Evolutionary conservation across 306 rosid genomes (phyloP), one percentile per base, ranked within the genome.

Genomic region (Benincasa hispida): DNA sequence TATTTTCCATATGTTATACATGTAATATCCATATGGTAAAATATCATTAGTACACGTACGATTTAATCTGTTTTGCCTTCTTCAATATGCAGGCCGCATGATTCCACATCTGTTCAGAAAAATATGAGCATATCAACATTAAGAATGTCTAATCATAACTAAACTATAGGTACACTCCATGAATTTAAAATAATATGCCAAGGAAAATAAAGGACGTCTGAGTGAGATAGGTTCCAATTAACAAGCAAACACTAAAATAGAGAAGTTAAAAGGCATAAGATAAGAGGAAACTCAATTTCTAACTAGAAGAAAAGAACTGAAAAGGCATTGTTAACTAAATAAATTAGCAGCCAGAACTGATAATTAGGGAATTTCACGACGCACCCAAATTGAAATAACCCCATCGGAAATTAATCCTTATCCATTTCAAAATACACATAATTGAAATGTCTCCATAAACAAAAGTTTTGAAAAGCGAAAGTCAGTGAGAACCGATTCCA

Each of bases 11-110:
- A 78, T 82, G 56, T 34, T 81, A 55, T 15, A 30, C 34, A 77
- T 7, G 75, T 15, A n/a, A 82, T 18, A 82, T 10, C 14, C 27
- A 18, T 37, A 57, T 22, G 83, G 79, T 3, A 45, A 79, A 77
- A 76, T 11, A 37, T 72, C 34, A 78, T 21, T 76, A 83, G 32
- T 15, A 34, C 17, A 77, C 97, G 0, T 90, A 94, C 98, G 84
- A 83, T 86, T 94, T 90, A 62, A 94, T 90, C 91, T 94, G 97
- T 62, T 94, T 94, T 67, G 90, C 68, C 79, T 94, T 94, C 88
- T 79, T 91, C 88, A 90, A 59, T 76, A 91, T 82, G 82, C 98
- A 94, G 61, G 37, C 68, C 47, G 87, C 98, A 79, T 94, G 98
- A 67, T 91, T 82, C 98, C 98, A 94, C 98, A 90, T 90, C 98